Evolutionary conservation across 2,329 filamentous ascomycete genomes (phyloP).

Genomic region (Colletotrichum theobromicola): DNA sequence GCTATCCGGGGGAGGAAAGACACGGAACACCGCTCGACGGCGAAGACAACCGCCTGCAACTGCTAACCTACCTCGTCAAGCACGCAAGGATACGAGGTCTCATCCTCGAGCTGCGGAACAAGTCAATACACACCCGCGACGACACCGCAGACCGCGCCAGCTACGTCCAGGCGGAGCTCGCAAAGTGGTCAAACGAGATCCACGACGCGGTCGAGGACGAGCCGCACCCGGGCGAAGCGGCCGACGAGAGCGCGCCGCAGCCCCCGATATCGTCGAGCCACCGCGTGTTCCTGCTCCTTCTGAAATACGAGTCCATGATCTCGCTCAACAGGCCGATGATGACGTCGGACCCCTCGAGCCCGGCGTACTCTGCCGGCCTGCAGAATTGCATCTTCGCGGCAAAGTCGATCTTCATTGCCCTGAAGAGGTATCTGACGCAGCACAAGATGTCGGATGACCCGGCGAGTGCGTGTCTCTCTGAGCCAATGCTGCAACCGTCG

Average conservation of each 20-base stretch:
- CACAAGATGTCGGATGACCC: slow-evolving; percentile 14
- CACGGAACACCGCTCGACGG: slow-evolving; percentile 35
- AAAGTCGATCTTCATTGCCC: slow-evolving; percentile 47
- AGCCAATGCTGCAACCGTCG: slow-evolving; percentile 52
- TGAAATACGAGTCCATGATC: slow-evolving; percentile 56
- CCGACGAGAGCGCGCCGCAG: slow-evolving; percentile 22
- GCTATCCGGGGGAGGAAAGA: slow-evolving; percentile 53
- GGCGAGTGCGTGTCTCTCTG: slow-evolving; percentile 4
- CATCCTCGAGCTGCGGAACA: slow-evolving; percentile 58
- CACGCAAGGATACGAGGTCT: slow-evolving; percentile 54
- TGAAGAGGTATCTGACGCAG: slow-evolving; percentile 33
- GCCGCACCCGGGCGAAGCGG: slow-evolving; percentile 17
- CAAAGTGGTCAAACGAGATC: slow-evolving; percentile 59
- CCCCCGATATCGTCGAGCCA: slow-evolving; percentile 32
- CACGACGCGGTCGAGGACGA: slow-evolving; percentile 51
- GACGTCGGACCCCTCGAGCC: slow-evolving; percentile 45
- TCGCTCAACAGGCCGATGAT: slow-evolving; percentile 56
- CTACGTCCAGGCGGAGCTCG: slow-evolving; percentile 52
- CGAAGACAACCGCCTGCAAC: slow-evolving; percentile 33
- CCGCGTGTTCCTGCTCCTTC: slow-evolving; percentile 43
- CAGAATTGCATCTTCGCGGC: slow-evolving; percentile 58
- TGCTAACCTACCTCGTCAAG: slow-evolving; percentile 46
- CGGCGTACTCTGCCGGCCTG: slow-evolving; percentile 51
- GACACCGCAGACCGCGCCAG: slow-evolving; percentile 46
- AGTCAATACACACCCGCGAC: slow-evolving; percentile 50